phyloP scores from a whole-genome alignment of 192 early-diverging fungal genomes.

The Pecoramyces ruminantium region DNA sequence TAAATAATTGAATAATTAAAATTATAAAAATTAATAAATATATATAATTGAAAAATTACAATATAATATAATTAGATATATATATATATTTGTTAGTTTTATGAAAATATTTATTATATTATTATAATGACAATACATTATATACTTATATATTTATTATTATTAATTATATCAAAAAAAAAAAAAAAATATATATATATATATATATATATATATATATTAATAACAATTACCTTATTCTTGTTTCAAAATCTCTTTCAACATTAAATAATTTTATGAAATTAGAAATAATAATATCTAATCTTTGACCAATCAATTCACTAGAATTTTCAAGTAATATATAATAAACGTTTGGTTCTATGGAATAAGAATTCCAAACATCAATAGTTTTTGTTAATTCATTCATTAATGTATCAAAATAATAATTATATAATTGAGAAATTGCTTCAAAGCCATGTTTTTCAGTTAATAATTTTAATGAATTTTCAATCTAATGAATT shows the following conservation, averaged over 20 bases:
- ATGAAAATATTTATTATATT: too few relatives aligned
- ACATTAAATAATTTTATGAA: slow-evolving; percentile 4
- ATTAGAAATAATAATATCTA: slow-evolving; percentile 17
- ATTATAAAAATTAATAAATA: neutral
- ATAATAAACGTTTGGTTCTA: slow-evolving; percentile 15
- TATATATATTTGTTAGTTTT: too few relatives aligned
- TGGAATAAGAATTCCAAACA: slow-evolving; percentile 23
- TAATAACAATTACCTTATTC: slow-evolving; percentile 23
- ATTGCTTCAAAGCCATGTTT: neutral
- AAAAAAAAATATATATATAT: too few relatives aligned
- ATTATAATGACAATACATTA: too few relatives aligned
- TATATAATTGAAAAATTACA: too few relatives aligned
- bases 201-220: too few relatives aligned
- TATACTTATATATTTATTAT: too few relatives aligned
- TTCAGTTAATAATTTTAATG: neutral
- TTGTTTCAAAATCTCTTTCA: slow-evolving; percentile 21
- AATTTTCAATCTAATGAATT: neutral
- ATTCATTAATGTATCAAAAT: neutral
- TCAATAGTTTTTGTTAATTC: neutral
- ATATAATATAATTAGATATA: too few relatives aligned
- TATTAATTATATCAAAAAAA: too few relatives aligned
- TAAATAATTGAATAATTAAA: slow-evolving; percentile 1
- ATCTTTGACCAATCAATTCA: slow-evolving; percentile 7
- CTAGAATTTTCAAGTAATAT: slow-evolving; percentile 11
- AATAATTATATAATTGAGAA: neutral